These are phyloP conservation scores for Hibiscus syriacus DNA, from an alignment of 345 rosid species.

Conservation along the genomic window DNA sequence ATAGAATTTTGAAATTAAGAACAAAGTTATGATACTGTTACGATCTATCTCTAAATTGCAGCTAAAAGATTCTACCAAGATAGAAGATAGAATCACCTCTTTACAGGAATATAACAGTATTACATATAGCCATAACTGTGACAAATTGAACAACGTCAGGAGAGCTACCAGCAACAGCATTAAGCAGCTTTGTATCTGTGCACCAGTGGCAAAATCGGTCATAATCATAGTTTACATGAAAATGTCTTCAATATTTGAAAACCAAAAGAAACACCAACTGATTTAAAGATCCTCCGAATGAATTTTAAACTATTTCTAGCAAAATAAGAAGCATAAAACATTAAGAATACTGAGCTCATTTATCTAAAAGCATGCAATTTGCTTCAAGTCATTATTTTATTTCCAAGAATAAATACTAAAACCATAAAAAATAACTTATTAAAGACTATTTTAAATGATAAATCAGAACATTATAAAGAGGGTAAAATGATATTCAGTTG, in stretches of 20 bases:
- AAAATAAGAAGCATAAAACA: not conserved
- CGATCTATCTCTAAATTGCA: conserved; percentile 1
- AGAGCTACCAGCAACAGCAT: conserved; percentile 70
- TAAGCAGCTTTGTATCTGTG: conserved; percentile 61
- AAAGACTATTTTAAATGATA: no score
- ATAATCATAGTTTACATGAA: conserved; percentile 2
- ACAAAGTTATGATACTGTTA: not conserved
- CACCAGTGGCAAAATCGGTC: not conserved
- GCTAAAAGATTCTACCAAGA: conserved; percentile 2
- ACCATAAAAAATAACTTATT: no score
- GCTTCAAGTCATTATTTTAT: not conserved
- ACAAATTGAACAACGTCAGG: conserved; percentile 77
- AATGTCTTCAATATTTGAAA: not conserved
- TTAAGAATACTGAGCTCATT: not conserved
- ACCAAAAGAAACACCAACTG: not conserved
- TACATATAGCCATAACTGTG: conserved; percentile 89
- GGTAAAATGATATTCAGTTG: no score
- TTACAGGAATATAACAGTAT: conserved; percentile 84
- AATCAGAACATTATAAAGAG: no score
- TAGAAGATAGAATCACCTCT: conserved; percentile 42
- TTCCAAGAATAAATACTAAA: no score
- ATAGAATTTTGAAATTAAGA: not conserved
- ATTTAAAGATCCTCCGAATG: not conserved
- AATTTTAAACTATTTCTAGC: not conserved
- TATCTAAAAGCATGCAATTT: not conserved